Evolutionary conservation across 495 filamentous ascomycete species (phyloP).

Genomic region (Penicillium cosmopolitanum): DNA sequence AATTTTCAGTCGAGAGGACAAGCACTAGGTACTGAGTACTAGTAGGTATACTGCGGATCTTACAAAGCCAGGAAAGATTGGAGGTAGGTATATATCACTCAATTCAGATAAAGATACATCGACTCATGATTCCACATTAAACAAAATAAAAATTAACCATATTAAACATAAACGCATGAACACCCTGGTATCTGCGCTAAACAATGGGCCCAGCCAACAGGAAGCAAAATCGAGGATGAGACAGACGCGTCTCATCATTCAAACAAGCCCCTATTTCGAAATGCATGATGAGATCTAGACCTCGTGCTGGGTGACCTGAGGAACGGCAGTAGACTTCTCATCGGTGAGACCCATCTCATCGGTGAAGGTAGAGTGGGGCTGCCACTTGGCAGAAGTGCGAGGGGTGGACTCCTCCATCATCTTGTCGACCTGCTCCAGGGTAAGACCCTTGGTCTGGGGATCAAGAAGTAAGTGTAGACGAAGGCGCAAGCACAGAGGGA

Average conservation of each 20-base stretch:
- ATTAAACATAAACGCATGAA: slow-evolving; percentile 24
- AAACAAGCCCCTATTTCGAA: neutral
- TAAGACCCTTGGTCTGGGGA: slow-evolving; percentile 85
- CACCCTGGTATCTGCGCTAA: slow-evolving; percentile 25
- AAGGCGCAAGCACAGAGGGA: slow-evolving; percentile 66
- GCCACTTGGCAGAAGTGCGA: slow-evolving; percentile 75
- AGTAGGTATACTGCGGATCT: neutral
- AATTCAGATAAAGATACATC: slow-evolving; percentile 23
- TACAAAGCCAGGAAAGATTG: neutral
- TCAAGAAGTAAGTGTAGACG: slow-evolving; percentile 77
- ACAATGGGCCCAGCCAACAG: slow-evolving; percentile 14
- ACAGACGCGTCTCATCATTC: neutral
- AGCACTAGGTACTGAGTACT: neutral
- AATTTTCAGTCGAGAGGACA: too few species aligned
- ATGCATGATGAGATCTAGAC: slow-evolving; percentile 23
- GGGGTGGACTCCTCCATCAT: slow-evolving; percentile 88
- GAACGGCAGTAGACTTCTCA: slow-evolving; percentile 38
- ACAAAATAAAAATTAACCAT: slow-evolving; percentile 8
- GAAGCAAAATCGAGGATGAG: slow-evolving; percentile 7
- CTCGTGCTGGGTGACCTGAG: slow-evolving; percentile 39
- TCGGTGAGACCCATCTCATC: slow-evolving; percentile 62
- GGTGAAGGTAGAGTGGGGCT: slow-evolving; percentile 73
- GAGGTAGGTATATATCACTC: slow-evolving; percentile 1
- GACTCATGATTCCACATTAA: slow-evolving; percentile 14
- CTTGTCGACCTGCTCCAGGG: slow-evolving; percentile 86